Evolutionary conservation across 768 basidiomycete genomes (phyloP).

Genomic region (Rhodotorula taiwanensis): DNA sequence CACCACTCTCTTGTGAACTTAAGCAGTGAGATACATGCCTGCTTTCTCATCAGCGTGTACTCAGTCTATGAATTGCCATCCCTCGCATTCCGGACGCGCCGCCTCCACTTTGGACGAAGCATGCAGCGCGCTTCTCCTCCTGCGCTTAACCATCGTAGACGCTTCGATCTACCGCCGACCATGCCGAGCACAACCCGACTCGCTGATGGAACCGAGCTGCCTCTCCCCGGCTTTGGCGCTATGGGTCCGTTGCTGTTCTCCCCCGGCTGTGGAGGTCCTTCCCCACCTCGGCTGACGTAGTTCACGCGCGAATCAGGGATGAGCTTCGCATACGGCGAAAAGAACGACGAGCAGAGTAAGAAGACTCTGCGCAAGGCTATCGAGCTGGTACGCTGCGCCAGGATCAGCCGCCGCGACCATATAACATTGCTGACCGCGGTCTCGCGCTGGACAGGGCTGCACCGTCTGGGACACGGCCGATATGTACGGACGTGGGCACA

Average conservation of each 20-base stretch:
- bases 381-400: slow-evolving; percentile 5
- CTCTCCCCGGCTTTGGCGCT: slow-evolving; percentile 7
- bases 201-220: not conserved
- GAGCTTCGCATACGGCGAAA: not conserved
- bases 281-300: too few species aligned
- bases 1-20: too few species aligned
- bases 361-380: slow-evolving; percentile 10
- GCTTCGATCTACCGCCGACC: too few species aligned
- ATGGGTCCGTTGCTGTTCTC: slow-evolving; percentile 6
- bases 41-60: too few species aligned
- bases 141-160: too few species aligned
- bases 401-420: too few species aligned
- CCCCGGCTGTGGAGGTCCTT: too few species aligned
- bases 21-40: too few species aligned
- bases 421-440: not conserved
- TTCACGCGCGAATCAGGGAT: too few species aligned
- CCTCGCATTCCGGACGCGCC: too few species aligned
- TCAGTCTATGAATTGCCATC: too few species aligned
- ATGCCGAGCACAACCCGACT: slow-evolving; percentile 3
- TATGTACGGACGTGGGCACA: slow-evolving; percentile 6
- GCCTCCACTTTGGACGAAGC: not conserved
- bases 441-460: slow-evolving; percentile 1
- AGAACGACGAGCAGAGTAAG: slow-evolving; percentile 16
- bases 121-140: too few species aligned
- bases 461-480: slow-evolving; percentile 13